Evolutionary conservation across 768 basidiomycete species (phyloP).

Genomic region (Mycena rebaudengoi): DNA sequence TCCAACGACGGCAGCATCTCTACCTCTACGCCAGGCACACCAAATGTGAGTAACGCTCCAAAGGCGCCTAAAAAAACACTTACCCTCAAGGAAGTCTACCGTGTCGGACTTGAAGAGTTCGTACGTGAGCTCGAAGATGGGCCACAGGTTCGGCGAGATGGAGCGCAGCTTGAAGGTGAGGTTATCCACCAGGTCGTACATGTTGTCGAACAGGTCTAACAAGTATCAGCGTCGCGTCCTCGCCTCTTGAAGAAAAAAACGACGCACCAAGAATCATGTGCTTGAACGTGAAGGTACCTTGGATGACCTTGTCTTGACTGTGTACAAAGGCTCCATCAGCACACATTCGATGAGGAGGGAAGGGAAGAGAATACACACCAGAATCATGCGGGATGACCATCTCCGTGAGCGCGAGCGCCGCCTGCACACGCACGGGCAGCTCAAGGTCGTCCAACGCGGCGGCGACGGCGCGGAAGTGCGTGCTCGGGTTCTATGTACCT

Average conservation of each 20-base stretch:
- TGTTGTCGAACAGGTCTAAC: slow-evolving; percentile 85
- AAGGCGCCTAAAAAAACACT: slow-evolving; percentile 28
- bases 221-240: neutral
- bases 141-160: slow-evolving; percentile 88
- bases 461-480: slow-evolving; percentile 71
- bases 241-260: neutral
- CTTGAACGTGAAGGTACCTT: slow-evolving; percentile 84
- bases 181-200: slow-evolving; percentile 86
- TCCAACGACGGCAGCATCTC: slow-evolving; percentile 91
- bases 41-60: neutral
- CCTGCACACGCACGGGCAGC: slow-evolving; percentile 86
- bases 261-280: slow-evolving; percentile 76
- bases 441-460: slow-evolving; percentile 79
- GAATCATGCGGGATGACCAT: slow-evolving; percentile 71
- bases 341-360: neutral
- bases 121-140: slow-evolving; percentile 85
- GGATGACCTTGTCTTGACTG: slow-evolving; percentile 85
- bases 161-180: slow-evolving; percentile 82
- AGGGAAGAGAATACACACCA: slow-evolving; percentile 49
- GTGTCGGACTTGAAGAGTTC: slow-evolving; percentile 84
- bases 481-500: slow-evolving; percentile 63
- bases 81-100: slow-evolving; percentile 88
- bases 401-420: slow-evolving; percentile 81
- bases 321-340: slow-evolving; percentile 11
- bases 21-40: too few relatives aligned